These are phyloP conservation scores for Eucalyptus pauciflora DNA, from an alignment of 345 rosid species.

Conservation along the genomic window DNA sequence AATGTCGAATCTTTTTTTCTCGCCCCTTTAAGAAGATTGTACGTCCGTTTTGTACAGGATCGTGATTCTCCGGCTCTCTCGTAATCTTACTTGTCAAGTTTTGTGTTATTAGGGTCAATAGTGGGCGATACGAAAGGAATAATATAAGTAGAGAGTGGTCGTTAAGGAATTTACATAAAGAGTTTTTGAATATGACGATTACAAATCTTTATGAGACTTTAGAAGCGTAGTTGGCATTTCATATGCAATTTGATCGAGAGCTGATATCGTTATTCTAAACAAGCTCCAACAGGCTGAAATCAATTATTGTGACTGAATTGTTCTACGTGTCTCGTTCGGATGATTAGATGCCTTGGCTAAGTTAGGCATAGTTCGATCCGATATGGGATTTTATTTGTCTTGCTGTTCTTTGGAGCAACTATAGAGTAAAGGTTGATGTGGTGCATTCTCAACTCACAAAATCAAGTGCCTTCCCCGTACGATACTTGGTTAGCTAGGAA, in stretches of 20 bases:
- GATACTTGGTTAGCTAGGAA: too few relatives aligned
- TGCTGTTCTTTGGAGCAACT: fast-evolving
- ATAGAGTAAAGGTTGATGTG: neutral
- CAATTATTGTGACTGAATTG: too few relatives aligned
- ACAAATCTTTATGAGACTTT: fast-evolving
- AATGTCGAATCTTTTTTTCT: neutral
- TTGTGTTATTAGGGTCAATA: fast-evolving
- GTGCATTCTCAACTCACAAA: too few relatives aligned
- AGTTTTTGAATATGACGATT: too few relatives aligned
- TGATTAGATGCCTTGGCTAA: neutral
- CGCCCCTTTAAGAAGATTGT: fast-evolving
- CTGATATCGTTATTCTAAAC: too few relatives aligned
- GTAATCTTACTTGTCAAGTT: too few relatives aligned
- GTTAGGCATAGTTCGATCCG: neutral
- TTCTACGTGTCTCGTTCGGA: too few relatives aligned
- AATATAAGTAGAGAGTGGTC: too few relatives aligned
- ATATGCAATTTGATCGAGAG: too few relatives aligned
- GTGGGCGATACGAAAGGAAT: fast-evolving
- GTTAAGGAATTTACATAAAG: fast-evolving
- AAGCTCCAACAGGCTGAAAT: fast-evolving
- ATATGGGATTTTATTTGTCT: too few relatives aligned
- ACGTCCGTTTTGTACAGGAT: fast-evolving
- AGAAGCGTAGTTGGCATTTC: fast-evolving
- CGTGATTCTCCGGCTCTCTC: fast-evolving
- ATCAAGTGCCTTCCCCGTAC: too few relatives aligned